A percentile compares a stretch with the other conserved stretches of the same genome.
Evolutionary conservation across 805 yeast genomes (phyloP).

Genomic region (Ogataea philodendri): DNA sequence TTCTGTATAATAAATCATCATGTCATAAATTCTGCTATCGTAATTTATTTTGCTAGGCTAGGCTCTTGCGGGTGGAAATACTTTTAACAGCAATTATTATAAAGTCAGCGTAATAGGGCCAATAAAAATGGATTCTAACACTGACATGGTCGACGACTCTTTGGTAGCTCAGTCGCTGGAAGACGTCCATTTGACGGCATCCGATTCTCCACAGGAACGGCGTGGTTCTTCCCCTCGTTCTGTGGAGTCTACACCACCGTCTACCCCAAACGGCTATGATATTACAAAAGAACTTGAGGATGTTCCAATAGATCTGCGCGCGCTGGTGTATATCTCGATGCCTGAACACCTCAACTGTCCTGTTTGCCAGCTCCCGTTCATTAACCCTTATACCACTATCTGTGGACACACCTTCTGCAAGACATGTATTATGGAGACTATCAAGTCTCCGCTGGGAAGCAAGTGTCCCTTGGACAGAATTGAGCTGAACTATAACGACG

Average conservation of each 20-base stretch:
- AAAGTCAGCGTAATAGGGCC: too few relatives aligned
- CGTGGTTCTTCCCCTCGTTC: too few relatives aligned
- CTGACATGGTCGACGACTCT: too few relatives aligned
- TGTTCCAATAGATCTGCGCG: constrained; percentile 25
- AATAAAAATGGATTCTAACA: too few relatives aligned
- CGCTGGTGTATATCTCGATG: constrained; percentile 25
- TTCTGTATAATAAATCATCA: constrained; percentile 1
- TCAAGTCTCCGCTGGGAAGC: constrained; percentile 37
- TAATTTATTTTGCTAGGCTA: too few relatives aligned
- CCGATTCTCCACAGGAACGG: too few relatives aligned
- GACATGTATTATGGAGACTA: constrained; percentile 48
- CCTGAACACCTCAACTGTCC: constrained; percentile 48
- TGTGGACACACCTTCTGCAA: constrained; percentile 72
- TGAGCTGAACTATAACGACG: constrained; percentile 34
- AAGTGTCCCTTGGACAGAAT: constrained; percentile 64
- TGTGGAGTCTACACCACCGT: too few relatives aligned
- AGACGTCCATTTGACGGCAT: too few relatives aligned
- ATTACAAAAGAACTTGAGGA: constrained; percentile 7
- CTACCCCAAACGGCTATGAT: constrained; percentile 4
- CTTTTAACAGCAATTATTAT: too few relatives aligned
- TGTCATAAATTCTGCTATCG: too few relatives aligned
- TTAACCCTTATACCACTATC: constrained; percentile 57
- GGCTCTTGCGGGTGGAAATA: too few relatives aligned
- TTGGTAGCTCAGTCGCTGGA: too few relatives aligned
- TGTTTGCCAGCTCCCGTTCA: constrained; percentile 64